phyloP scores from a whole-genome alignment of 345 rosid species.

The Linum tenue region DNA sequence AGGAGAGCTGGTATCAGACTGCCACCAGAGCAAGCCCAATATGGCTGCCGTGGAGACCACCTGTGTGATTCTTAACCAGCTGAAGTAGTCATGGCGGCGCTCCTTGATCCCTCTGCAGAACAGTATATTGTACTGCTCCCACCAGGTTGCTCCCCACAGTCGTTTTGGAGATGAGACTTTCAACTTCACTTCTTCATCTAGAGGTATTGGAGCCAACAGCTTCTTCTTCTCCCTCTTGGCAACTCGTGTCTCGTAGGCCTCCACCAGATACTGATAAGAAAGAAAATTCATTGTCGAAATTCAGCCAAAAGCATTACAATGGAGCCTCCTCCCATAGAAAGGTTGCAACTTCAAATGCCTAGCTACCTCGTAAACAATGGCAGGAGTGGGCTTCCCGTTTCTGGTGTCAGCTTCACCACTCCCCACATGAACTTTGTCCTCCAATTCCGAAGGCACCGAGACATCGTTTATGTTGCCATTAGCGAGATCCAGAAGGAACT shows the following conservation, averaged over 20 bases:
- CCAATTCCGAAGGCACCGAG: slow-evolving; percentile 80
- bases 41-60: slow-evolving; percentile 80
- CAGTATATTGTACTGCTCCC: slow-evolving; percentile 64
- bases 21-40: slow-evolving; percentile 96
- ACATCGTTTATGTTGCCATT: slow-evolving; percentile 77
- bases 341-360: neutral
- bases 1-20: slow-evolving; percentile 47
- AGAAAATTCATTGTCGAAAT: slow-evolving; percentile 5
- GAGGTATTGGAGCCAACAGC: slow-evolving; percentile 50
- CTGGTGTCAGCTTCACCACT: slow-evolving; percentile 36
- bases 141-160: slow-evolving; percentile 92
- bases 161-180: slow-evolving; percentile 44
- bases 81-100: slow-evolving; percentile 78
- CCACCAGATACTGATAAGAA: slow-evolving; percentile 66
- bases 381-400: slow-evolving; percentile 66
- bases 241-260: slow-evolving; percentile 66
- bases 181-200: slow-evolving; percentile 61
- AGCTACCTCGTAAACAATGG: slow-evolving; percentile 60
- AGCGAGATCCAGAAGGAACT: slow-evolving; percentile 91
- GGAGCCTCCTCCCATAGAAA: neutral
- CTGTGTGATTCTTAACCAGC: slow-evolving; percentile 94
- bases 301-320: neutral
- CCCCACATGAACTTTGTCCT: slow-evolving; percentile 76
- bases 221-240: slow-evolving; percentile 76
- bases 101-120: slow-evolving; percentile 88